Percentiles rank a stretch among this genome's conserved stretches.
phyloP scores from a whole-genome alignment of 208 protist species.

The Borovskyia barvae region DNA sequence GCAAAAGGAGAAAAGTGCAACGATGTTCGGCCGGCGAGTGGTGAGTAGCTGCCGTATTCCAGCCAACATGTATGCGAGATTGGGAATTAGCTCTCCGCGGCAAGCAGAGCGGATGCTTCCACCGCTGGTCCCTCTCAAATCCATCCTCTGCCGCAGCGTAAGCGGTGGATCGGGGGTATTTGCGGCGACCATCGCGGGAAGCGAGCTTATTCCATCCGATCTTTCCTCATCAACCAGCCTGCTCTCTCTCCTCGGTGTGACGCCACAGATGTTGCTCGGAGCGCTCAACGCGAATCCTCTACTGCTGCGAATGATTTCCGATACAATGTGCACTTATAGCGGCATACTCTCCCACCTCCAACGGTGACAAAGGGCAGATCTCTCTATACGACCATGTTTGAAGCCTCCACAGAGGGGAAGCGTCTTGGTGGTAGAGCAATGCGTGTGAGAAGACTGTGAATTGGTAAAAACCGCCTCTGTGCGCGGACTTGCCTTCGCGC shows the following conservation, averaged over 20 bases:
- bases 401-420: not conserved
- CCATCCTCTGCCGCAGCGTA: constrained; percentile 35
- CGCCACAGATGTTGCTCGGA: constrained; percentile 48
- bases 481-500: no score
- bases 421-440: no score
- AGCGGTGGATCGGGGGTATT: constrained; percentile 26
- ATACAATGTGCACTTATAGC: constrained; percentile 93
- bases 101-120: constrained; percentile 82
- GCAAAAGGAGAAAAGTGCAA: not conserved
- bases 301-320: constrained; percentile 76
- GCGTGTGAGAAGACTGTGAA: no score
- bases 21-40: constrained; percentile 86
- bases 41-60: constrained; percentile 77
- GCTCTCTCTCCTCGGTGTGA: constrained; percentile 50
- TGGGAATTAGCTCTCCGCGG: constrained; percentile 69
- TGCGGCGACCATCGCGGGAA: constrained; percentile 17
- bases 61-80: constrained; percentile 61
- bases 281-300: constrained; percentile 58
- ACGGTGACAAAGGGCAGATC: not conserved
- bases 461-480: no score
- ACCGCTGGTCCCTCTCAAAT: constrained; percentile 52
- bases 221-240: constrained; percentile 38
- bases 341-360: constrained; percentile 51
- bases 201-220: constrained; percentile 34
- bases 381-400: not conserved